Evolutionary conservation across 208 protist species (phyloP), one percentile per base, ranked within the genome.

Genomic region (Balamuthia mandrillaris): DNA sequence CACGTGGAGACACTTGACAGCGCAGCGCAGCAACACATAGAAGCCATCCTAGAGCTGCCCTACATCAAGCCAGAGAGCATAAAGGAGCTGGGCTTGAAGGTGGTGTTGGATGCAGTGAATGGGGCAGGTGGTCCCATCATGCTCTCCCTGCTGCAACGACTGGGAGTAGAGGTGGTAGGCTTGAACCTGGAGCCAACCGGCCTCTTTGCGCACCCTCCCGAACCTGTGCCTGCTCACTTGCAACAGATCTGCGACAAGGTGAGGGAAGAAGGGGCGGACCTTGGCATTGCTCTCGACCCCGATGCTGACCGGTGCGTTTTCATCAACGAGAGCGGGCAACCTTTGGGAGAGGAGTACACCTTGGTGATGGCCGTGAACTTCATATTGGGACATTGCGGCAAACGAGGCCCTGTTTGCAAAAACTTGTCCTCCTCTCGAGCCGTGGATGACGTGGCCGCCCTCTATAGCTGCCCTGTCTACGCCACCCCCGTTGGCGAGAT

Each of bases 301-400:
- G 93, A 95, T 75, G 93, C 92, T 3, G 93, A 95, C 49, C 33
- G 93, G 12, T 93, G 90, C 65, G 93, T 95, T 2, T 70, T 95
- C 4, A 88, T 95, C 1, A 89, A 88, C 63, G 88, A 91, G 5
- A 74, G 75, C 37, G 93, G 92, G 29, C 44, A 84, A 31, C 70
- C 83, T 31, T 41, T 91, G 27, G 84, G 83, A 18, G 90, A 93
- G 47, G 93, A 95, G 54, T 94, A 92, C 45, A 95, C 93, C 0
- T 72, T 95, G 0, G 91, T 86, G 18, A 42, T 94, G 5, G 89
- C 90, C 3, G 88, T 94, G 12, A 42, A 95, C 29, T 90, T 92
- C 33, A 4, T 90, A 24, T 58, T 95, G 14, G 86, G 82, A 24
- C 51, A 87, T 29, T 35, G 60, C 7, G 84, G 81, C n/a, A 49